Base-by-base conservation (phyloP, 768 basidiomycete genomes). In the Lactarius quietus region DNA sequence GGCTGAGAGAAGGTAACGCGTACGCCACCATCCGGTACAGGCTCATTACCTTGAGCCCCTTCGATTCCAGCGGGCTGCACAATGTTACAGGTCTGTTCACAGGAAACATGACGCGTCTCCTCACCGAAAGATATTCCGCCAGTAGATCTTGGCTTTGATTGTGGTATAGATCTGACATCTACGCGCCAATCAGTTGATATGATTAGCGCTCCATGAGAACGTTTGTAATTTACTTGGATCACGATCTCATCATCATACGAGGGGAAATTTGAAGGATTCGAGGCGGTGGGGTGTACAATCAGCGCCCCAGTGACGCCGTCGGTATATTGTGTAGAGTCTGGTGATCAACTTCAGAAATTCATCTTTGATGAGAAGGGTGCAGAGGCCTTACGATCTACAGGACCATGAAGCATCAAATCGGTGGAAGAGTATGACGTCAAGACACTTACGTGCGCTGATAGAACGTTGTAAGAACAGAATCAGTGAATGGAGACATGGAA, bases 231-330 rank as follows among this genome's bases (percentile, higher is more conserved):
- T 58, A 63, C 65, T 52, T 66, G 67, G n/a, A 65, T 72, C 6
- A 80, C 72, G 26, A 72, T 73, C 4, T 82, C 81, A 9, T 70
- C 70, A 58, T 81, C 80, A 68, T 80, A 81, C 7, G 73, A 26
- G 14, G 75, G 74, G n/a, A 75, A 71, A 15, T 70, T 69, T 36
- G 73, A 64, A 53, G 74, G 73, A 20, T 74, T 68, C 29, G 78
- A 73, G 26, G 67, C 71, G 35, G 78, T 75, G 3, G 78, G 76
- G 68, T 84, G 80, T 1, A 84, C 77, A 35, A 84, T 70, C 36
- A 84, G 66, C 29, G 81, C 78, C 0, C 83, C 84, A 26, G 77
- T 78, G 61, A 83, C 73, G 15, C 83, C 83, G 59, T 84, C 83
- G 12, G 81, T 83, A 68, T 81, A 81, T 56, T 75, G 73, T 33